Percentiles rank a stretch among this genome's conserved stretches.
These are phyloP conservation scores for Yarrowia sp. DNA, from an alignment of 805 yeast genomes.

Conservation along the genomic window DNA sequence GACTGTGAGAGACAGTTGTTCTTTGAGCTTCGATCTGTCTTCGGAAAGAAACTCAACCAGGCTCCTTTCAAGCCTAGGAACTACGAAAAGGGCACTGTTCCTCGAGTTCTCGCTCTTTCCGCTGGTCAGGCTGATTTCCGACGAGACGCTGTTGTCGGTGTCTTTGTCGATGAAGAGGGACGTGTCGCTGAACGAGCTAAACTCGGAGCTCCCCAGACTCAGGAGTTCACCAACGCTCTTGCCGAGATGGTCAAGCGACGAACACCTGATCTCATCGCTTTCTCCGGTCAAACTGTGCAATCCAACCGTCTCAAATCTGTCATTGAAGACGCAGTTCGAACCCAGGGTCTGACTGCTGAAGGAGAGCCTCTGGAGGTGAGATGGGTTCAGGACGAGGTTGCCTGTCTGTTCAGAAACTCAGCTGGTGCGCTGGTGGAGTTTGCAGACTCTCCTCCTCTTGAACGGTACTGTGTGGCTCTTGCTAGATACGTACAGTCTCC, in stretches of 20 bases:
- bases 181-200: conserved; percentile 72
- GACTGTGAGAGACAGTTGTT: conserved; percentile 71
- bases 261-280: conserved; percentile 85
- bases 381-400: conserved; percentile 92
- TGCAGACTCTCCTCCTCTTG: conserved; percentile 77
- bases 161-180: conserved; percentile 74
- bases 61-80: conserved; percentile 88
- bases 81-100: conserved; percentile 74
- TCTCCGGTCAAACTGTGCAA: conserved; percentile 81
- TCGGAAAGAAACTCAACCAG: conserved; percentile 76
- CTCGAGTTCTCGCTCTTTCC: conserved; percentile 77
- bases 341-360: conserved; percentile 47
- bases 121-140: conserved; percentile 82
- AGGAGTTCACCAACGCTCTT: conserved; percentile 65
- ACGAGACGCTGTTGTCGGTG: conserved; percentile 83
- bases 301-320: conserved; percentile 60
- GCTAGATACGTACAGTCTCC: conserved; percentile 94
- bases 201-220: conserved; percentile 66
- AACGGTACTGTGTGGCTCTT: conserved; percentile 80
- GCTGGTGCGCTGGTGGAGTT: conserved; percentile 72
- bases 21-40: conserved; percentile 64
- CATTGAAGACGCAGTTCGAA: conserved; percentile 52
- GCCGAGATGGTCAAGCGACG: conserved; percentile 57
- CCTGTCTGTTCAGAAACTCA: conserved; percentile 81
- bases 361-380: conserved; percentile 56